Evolutionary conservation across 371 early-diverging fungal species (phyloP), one percentile per base, ranked within the genome.

Genomic region (Haplosporangium sp.): DNA sequence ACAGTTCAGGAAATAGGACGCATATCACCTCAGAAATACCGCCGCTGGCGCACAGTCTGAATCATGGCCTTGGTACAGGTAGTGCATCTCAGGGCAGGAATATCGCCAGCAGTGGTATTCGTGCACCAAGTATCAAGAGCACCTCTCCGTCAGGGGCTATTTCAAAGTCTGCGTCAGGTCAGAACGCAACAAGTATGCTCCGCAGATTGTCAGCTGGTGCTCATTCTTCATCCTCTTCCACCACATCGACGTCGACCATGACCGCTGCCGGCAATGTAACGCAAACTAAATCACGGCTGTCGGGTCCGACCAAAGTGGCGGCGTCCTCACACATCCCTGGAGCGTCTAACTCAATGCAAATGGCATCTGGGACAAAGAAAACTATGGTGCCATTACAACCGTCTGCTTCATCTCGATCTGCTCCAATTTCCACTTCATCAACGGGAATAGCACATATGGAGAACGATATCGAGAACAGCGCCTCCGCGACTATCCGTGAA

Each of bases 21-120:
- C 45, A 46, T n/a, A 67, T 62, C 43, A 59, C 52, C 29, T 67
- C 63, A 21, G 67, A 67, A 21, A 64, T 64, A 16, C 58, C 62
- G n/a, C 54, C 67, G 2, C 21, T 67, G 7, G 59, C 73, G 6
- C 67, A 73, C 7, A 60, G 55, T 55, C 20, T 59, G 29, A 29
- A 29, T 29, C 29, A 4, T 29, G 4, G 29, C 29, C 29, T 29
- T 29, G 29, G 29, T 29, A 29, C 29, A 29, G 29, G 29, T 29
- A 29, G 29, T 29, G 36, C 18, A 13, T n/a, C 13, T 8, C 42
- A 61, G 61, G 62, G 36, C 55, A 42, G 13, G 52, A 54, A 37
- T 42, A 11, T 29, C 29, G 4, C 29, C 29, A 48, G 56, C 14
- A 13, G 10, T 14, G 68, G 68, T 21, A 48, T 69, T 23, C 69